Evolutionary conservation across 352 stramenopile genomes (phyloP).

Genomic region (Phytophthora melonis): DNA sequence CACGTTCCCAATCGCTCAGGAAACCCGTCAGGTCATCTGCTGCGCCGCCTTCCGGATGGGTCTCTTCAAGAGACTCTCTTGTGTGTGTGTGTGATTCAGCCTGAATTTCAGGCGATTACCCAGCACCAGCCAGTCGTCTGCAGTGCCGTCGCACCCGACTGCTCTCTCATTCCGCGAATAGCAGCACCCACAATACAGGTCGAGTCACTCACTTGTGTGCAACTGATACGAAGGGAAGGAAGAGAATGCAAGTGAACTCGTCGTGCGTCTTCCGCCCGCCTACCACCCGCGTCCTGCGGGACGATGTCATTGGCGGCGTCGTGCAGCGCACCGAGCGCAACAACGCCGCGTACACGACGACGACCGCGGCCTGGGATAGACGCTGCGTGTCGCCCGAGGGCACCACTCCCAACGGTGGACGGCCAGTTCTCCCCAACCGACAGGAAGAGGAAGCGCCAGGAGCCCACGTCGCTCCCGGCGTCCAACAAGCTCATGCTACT

Average conservation of each 20-base stretch:
- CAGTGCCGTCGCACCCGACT: not conserved
- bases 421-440: not conserved
- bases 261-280: conserved; percentile 1
- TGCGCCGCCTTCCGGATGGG: not conserved
- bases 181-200: not conserved
- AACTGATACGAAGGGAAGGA: not conserved
- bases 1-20: not conserved
- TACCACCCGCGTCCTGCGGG: not conserved
- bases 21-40: conserved; percentile 2
- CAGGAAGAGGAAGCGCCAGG: conserved; percentile 20
- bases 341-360: not conserved
- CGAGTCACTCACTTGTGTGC: not conserved
- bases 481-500: conserved; percentile 17
- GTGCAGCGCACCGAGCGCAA: not conserved
- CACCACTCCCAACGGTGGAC: not conserved
- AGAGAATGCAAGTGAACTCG: not conserved
- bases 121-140: not conserved
- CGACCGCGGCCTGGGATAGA: not conserved
- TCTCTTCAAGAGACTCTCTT: not conserved
- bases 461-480: not conserved
- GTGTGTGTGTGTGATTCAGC: not conserved
- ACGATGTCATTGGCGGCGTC: not conserved
- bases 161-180: conserved; percentile 2
- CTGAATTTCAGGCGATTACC: not conserved
- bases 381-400: not conserved